phyloP scores from a whole-genome alignment of 2,329 filamentous ascomycete genomes.

The Fonsecaea pedrosoi region DNA sequence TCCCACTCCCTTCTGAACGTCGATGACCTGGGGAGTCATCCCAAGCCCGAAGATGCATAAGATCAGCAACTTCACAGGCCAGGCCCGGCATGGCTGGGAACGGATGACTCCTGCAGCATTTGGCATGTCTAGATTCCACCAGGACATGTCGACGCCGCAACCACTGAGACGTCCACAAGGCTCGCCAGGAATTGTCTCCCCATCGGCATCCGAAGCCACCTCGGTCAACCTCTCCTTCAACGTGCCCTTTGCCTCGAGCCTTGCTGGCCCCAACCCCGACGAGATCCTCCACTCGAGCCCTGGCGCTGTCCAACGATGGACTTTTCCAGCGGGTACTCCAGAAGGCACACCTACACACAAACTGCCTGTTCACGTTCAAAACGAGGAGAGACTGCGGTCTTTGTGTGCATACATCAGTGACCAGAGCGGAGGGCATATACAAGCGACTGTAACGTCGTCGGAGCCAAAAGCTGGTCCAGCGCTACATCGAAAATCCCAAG shows the following conservation, averaged over 20 bases:
- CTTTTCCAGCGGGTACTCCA: slow-evolving; percentile 83
- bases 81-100: slow-evolving; percentile 71
- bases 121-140: slow-evolving; percentile 66
- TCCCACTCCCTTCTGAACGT: slow-evolving; percentile 33
- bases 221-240: slow-evolving; percentile 96
- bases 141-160: slow-evolving; percentile 59
- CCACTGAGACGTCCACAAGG: slow-evolving; percentile 63
- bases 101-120: slow-evolving; percentile 70
- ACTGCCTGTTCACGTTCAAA: slow-evolving; percentile 88
- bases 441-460: slow-evolving; percentile 83
- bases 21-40: slow-evolving; percentile 41
- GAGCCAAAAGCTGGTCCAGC: slow-evolving; percentile 71
- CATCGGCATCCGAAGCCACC: slow-evolving; percentile 74
- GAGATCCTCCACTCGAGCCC: slow-evolving; percentile 92
- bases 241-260: slow-evolving; percentile 90
- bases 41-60: slow-evolving; percentile 63
- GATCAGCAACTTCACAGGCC: slow-evolving; percentile 71
- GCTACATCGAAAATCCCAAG: slow-evolving; percentile 58
- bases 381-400: slow-evolving; percentile 77
- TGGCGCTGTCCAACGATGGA: slow-evolving; percentile 89
- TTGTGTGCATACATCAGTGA: slow-evolving; percentile 83
- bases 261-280: slow-evolving; percentile 89
- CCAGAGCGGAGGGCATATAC: slow-evolving; percentile 70
- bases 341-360: slow-evolving; percentile 86
- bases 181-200: slow-evolving; percentile 62